phyloP scores from a whole-genome alignment of 306 rosid genomes.

The Arachis hypogaea region DNA sequence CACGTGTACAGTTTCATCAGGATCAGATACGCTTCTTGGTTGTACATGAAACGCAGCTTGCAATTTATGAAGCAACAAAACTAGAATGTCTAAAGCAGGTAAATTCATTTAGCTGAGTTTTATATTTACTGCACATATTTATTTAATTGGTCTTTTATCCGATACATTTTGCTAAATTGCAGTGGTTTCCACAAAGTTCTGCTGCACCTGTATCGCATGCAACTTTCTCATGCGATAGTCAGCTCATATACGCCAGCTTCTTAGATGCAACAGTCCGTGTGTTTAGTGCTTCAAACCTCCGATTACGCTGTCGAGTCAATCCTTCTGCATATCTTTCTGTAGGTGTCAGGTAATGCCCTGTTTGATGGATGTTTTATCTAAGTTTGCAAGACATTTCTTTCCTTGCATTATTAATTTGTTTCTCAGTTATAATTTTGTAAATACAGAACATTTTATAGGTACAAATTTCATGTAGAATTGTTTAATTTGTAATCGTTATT shows the following conservation, averaged over 20 bases:
- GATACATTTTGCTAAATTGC: conserved; percentile 33
- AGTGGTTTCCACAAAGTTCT: conserved; percentile 77
- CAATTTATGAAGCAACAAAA: conserved; percentile 84
- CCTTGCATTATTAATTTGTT: no score
- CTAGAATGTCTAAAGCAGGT: conserved; percentile 83
- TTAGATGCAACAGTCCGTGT: conserved; percentile 81
- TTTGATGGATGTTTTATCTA: conserved; percentile 6
- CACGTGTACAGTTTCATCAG: conserved; percentile 94
- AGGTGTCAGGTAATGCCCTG: conserved; percentile 65
- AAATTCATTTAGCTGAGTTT: conserved; percentile 20
- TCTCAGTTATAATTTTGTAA: no score
- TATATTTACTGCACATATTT: not conserved
- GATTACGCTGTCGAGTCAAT: conserved; percentile 83
- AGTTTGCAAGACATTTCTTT: conserved; percentile 19
- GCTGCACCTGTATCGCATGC: conserved; percentile 90
- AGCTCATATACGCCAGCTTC: conserved; percentile 86
- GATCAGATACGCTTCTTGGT: conserved; percentile 86
- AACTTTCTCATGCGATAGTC: conserved; percentile 92
- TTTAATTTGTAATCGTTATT: no score
- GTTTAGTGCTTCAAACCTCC: conserved; percentile 76
- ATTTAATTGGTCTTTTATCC: conserved; percentile 23
- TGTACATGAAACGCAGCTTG: conserved; percentile 97
- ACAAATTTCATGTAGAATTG: no score
- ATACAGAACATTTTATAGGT: no score
- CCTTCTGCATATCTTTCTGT: conserved; percentile 82